Base-by-base conservation (phyloP, 768 basidiomycete species). In the Tubosaeta sp. region DNA sequence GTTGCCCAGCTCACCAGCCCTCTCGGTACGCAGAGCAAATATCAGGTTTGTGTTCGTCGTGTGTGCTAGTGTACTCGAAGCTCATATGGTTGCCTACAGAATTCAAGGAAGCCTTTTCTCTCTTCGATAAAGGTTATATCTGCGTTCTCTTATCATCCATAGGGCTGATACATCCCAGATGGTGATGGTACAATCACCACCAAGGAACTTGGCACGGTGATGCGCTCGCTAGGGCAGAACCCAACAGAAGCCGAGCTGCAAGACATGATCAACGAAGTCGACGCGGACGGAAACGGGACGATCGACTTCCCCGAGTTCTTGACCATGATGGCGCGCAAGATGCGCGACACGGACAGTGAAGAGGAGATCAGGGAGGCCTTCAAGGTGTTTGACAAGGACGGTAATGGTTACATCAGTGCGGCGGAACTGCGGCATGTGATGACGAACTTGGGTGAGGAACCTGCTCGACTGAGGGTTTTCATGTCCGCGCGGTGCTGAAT, bases 81-180 rank as follows among this genome's bases (percentile, higher is more conserved):
- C 44, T 57, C 46, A 53, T 53, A 35, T 39, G 24, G n/a, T 27
- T 19, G 30, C n/a, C 42, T 40, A 25, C 67, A 90, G 93, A 95
- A 73, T 97, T 94, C 83, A 97, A 95, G 80, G 95, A 97, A 77
- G 94, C 94, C 44, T 97, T 98, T 76, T 92, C 94, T 52, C 81
- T 98, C 19, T 97, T 98, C 71, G 93, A 96, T 77, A 94, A 93
- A 71, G 90, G 93, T 92, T 24, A 44, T 38, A 22, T 30, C 16
- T 22, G n/a, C n/a, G 1, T n/a, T 7, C 11, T 8, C 11, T 8
- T 9, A 1, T 22, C 4, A 7, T 29, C 12, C 14, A 12, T 6
- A 7, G 12, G 14, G 24, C 45, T 56, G 42, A 51, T 27, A 8
- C 12, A 10, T 32, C 36, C 5, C 64, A 93, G 91, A 94, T 61